Evolutionary conservation across 2,329 filamentous ascomycete species (phyloP).

Genomic region (Penicillium janthinellum): DNA sequence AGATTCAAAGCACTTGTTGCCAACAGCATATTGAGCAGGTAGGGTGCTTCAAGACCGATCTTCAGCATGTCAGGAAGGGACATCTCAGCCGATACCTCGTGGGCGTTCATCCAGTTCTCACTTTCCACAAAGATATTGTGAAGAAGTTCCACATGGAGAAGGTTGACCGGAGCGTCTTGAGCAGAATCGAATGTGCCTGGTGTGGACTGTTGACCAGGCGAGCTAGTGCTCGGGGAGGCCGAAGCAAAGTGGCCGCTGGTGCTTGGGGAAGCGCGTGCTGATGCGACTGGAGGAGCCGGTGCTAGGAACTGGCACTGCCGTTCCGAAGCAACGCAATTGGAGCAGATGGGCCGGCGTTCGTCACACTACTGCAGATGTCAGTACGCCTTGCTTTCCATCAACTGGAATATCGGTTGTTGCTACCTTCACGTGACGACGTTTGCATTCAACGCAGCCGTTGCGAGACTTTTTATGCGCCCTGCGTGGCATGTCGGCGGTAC

Average conservation of each 20-base stretch:
- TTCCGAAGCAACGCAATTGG: conserved; percentile 33
- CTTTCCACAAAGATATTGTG: conserved; percentile 28
- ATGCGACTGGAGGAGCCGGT: neutral
- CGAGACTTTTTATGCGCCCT: conserved; percentile 41
- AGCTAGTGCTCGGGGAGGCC: conserved; percentile 1
- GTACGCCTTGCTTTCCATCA: neutral
- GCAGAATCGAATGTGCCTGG: neutral
- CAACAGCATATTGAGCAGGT: conserved; percentile 52
- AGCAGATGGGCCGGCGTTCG: conserved; percentile 35
- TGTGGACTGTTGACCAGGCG: neutral
- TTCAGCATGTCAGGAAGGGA: conserved; percentile 8
- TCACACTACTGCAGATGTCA: conserved; percentile 32
- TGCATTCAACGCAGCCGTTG: conserved; percentile 42
- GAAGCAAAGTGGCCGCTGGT: neutral
- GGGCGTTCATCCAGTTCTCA: neutral
- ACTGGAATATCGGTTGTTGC: neutral
- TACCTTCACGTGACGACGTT: conserved; percentile 42
- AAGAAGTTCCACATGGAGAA: conserved; percentile 35
- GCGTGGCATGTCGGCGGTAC: conserved; percentile 11
- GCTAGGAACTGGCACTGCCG: conserved; percentile 22
- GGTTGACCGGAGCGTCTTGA: conserved; percentile 26
- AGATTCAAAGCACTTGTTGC: conserved; percentile 51
- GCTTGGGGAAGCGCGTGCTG: neutral
- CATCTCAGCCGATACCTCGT: neutral
- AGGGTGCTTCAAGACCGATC: conserved; percentile 35